Conservation (phyloP, 345 rosid species). For the Eucalyptus lansdowneana region DNA sequence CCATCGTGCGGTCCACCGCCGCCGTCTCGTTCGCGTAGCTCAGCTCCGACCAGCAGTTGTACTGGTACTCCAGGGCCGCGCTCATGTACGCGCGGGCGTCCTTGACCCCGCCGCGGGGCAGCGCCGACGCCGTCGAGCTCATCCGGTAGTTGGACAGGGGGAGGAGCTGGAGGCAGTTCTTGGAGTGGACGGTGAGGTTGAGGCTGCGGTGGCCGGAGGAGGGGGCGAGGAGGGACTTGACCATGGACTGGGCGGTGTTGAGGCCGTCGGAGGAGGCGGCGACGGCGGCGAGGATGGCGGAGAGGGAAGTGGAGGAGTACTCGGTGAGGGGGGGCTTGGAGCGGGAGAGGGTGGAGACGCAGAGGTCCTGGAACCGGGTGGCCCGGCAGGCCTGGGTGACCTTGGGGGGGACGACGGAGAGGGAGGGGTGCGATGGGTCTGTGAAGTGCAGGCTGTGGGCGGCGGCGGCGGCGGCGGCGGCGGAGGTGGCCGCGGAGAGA, state of each 20-base stretch:
- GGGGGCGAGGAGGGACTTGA: conserved; percentile 34
- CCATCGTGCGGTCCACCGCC: conserved; percentile 33
- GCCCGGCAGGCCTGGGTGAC: conserved; percentile 24
- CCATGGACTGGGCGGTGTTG: conserved; percentile 37
- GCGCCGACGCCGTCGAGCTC: conserved; percentile 12
- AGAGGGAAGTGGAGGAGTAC: conserved; percentile 21
- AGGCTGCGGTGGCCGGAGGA: conserved; percentile 34
- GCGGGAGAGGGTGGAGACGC: conserved; percentile 7
- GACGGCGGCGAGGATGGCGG: conserved; percentile 60
- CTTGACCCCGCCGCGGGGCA: conserved; percentile 38
- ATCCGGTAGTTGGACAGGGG: conserved; percentile 41
- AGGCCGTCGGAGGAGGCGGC: conserved; percentile 42
- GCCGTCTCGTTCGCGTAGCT: conserved; percentile 63
- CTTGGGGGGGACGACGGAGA: neutral
- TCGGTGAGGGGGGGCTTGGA: neutral
- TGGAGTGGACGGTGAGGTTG: conserved; percentile 53
- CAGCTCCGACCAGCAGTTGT: conserved; percentile 64
- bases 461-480: neutral
- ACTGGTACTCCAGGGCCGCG: conserved; percentile 66
- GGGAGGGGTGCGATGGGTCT: neutral
- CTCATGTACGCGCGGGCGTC: conserved; percentile 76
- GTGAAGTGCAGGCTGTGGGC: neutral
- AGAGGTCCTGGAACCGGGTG: conserved; percentile 21
- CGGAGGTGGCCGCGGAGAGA: neutral
- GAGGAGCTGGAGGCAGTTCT: conserved; percentile 45